Evolutionary conservation across 1,284 basidiomycete genomes (phyloP).

Genomic region (Tremellales sp.): DNA sequence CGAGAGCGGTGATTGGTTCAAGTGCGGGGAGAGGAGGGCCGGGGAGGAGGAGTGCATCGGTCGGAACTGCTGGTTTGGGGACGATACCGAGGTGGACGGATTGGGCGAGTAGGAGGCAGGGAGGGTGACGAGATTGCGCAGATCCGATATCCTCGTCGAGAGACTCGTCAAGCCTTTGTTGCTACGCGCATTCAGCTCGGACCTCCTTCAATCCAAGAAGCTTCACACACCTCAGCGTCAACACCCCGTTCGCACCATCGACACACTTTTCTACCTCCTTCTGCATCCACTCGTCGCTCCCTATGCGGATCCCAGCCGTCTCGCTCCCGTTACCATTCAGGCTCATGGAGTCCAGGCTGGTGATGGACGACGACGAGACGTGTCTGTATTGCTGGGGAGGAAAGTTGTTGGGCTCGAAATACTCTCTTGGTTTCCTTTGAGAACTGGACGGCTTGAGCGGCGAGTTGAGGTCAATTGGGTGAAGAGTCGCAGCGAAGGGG

Average conservation of each 20-base stretch:
- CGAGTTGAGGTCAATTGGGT: conserved; percentile 23
- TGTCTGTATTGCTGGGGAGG: conserved; percentile 24
- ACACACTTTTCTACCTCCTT: conserved; percentile 34
- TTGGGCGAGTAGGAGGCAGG: conserved; percentile 20
- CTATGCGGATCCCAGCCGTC: conserved; percentile 8
- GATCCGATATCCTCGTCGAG: conserved; percentile 40
- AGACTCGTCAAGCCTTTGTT: conserved; percentile 23
- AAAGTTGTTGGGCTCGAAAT: conserved; percentile 15
- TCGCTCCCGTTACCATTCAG: background rate
- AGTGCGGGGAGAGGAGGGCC: conserved; percentile 4
- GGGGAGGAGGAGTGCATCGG: conserved; percentile 5
- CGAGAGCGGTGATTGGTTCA: conserved; percentile 16
- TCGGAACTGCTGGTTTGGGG: background rate
- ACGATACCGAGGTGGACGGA: background rate
- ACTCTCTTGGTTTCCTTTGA: conserved; percentile 13
- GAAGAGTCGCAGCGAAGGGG: conserved; percentile 39
- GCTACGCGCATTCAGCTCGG: conserved; percentile 12
- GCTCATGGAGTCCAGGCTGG: background rate
- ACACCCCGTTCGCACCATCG: conserved; percentile 26
- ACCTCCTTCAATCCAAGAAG: background rate
- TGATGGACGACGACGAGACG: background rate
- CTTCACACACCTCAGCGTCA: conserved; percentile 32
- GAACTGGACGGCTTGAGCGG: conserved; percentile 3
- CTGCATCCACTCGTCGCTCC: conserved; percentile 44
- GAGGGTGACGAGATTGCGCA: conserved; percentile 41